These are phyloP conservation scores for Erythrophleum fordii DNA, from an alignment of 306 rosid genomes.

Conservation along the genomic window DNA sequence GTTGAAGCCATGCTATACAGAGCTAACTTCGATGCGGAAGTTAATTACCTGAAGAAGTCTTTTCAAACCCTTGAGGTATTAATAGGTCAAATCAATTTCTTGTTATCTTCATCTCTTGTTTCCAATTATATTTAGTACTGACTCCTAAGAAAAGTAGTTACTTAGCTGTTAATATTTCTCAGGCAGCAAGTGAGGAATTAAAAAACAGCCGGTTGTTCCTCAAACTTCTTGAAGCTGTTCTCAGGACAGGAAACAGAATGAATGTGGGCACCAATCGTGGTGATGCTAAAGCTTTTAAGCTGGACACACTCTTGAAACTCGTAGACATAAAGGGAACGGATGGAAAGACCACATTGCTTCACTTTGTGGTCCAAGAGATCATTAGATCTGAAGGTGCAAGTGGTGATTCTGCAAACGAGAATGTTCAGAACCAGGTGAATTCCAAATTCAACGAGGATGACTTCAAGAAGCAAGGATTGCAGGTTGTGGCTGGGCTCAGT, in stretches of 20 bases:
- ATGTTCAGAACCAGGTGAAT: conserved; percentile 48
- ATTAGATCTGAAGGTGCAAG: conserved; percentile 83
- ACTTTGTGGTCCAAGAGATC: conserved; percentile 99
- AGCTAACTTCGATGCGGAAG: conserved; percentile 93
- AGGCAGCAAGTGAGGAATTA: conserved; percentile 92
- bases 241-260: conserved; percentile 98
- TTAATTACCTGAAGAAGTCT: conserved; percentile 82
- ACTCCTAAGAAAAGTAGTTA: conserved; percentile 33
- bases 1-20: conserved; percentile 99
- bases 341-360: conserved; percentile 95
- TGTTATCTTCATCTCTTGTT: conserved; percentile 26
- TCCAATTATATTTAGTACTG: conserved; percentile 22
- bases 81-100: conserved; percentile 23
- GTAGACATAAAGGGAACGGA: conserved; percentile 96
- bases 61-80: conserved; percentile 90
- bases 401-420: conserved; percentile 61
- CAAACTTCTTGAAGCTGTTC: conserved; percentile 98
- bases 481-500: conserved; percentile 86
- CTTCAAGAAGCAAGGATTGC: conserved; percentile 87
- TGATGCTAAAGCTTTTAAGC: conserved; percentile 93
- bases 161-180: conserved; percentile 37
- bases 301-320: conserved; percentile 89
- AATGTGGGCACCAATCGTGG: conserved; percentile 97
- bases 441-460: conserved; percentile 64
- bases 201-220: conserved; percentile 90